Conservation (phyloP, 139 green algal species). For the Chlorella sp. region DNA sequence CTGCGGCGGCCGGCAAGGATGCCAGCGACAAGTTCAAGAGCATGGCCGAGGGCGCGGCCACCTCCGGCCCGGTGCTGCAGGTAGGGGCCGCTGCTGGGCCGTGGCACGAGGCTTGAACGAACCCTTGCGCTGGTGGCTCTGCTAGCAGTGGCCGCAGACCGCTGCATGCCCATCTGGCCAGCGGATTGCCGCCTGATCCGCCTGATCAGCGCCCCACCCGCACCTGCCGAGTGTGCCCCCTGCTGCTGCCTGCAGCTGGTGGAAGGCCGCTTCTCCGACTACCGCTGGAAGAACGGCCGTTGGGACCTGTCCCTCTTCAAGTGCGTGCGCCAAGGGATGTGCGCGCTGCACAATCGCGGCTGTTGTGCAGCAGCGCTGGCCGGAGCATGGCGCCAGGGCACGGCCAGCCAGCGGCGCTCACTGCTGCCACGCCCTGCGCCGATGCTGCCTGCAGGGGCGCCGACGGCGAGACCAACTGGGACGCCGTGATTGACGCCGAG, state of each 20-base stretch:
- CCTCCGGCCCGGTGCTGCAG: conserved; percentile 29
- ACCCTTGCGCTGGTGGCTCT: too few relatives aligned
- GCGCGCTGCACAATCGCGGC: neutral
- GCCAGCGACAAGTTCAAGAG: conserved; percentile 60
- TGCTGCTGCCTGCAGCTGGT: conserved; percentile 43
- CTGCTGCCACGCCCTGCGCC: too few relatives aligned
- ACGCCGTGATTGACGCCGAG: conserved; percentile 89
- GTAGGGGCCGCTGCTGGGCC: neutral
- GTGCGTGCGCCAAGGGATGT: neutral
- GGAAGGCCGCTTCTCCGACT: conserved; percentile 86
- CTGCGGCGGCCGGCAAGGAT: conserved; percentile 74
- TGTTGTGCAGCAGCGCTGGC: neutral
- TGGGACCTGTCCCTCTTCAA: conserved; percentile 35
- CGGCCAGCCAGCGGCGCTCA: too few relatives aligned
- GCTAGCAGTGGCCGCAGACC: too few relatives aligned
- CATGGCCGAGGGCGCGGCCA: conserved; percentile 36
- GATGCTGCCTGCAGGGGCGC: conserved; percentile 30
- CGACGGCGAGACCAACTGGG: conserved; percentile 79
- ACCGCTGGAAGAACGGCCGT: conserved; percentile 82
- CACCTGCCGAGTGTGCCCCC: neutral
- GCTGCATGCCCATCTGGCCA: too few relatives aligned
- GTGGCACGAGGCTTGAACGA: too few relatives aligned
- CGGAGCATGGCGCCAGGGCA: neutral
- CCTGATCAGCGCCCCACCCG: too few relatives aligned
- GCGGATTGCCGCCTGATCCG: too few relatives aligned